phyloP scores from a whole-genome alignment of 73 alveolate species.

The Paraurostyla sp. region DNA sequence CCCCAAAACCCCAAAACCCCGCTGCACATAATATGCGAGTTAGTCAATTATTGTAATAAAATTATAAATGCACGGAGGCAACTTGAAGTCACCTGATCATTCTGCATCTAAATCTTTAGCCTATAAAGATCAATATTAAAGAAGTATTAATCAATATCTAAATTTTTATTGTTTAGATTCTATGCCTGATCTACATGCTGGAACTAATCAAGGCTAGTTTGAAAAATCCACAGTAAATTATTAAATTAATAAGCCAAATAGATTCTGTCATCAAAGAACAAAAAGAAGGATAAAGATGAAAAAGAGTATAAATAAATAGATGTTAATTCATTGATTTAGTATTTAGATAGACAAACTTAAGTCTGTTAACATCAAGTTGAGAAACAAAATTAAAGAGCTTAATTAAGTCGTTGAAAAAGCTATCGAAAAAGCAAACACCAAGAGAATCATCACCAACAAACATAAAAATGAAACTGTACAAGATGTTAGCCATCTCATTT shows the following conservation, averaged over 20 bases:
- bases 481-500: constrained; percentile 14
- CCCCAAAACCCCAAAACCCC: background rate
- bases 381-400: constrained; percentile 51
- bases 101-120: background rate
- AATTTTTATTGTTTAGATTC: background rate
- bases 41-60: no score
- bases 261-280: constrained; percentile 3
- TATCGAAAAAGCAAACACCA: constrained; percentile 58
- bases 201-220: background rate
- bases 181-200: background rate
- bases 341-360: constrained; percentile 30
- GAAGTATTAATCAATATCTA: background rate
- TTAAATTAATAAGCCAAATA: background rate
- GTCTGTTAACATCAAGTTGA: constrained; percentile 9
- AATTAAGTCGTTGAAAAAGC: constrained; percentile 57
- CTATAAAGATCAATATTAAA: background rate
- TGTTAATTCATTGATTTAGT: background rate
- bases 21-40: no score
- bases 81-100: background rate
- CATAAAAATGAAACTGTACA: constrained; percentile 24
- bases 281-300: constrained; percentile 54
- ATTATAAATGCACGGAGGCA: background rate
- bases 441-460: constrained; percentile 12
- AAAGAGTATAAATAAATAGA: background rate
- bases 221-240: background rate